Base-by-base conservation (phyloP, 2,329 filamentous ascomycete genomes). In the Neonectria magnoliae region DNA sequence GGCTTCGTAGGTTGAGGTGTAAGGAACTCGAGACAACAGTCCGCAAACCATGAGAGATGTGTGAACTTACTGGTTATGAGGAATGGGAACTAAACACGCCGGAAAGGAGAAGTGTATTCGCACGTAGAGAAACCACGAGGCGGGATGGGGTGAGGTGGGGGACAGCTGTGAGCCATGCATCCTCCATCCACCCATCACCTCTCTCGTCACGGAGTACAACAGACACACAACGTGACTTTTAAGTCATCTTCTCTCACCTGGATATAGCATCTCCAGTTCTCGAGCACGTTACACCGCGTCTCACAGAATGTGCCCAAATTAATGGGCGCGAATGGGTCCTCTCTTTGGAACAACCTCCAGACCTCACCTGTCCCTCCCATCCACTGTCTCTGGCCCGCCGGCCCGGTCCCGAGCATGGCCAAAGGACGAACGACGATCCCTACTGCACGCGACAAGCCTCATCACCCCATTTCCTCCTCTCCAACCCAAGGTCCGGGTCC, bases 361-460 rank as follows among this genome's bases (percentile, higher is more conserved):
- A 42, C 55, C 22, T 55, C 56, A 68, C 42, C 54, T 58, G 57
- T 59, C 57, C 58, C 51, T 47, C 20, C 44, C 36, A n/a, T 25
- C 22, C 22, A 48, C 44, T 25, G 5, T 29, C 55, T 38, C 57
- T 58, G 27, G 38, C 20, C 47, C 38, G 36, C 64, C 58, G 64
- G 66, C 52, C 69, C 53, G 59, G 67, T 65, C 52, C 66, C 61
- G 56, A 66, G 25, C 45, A 42, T 22, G 18, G 42, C 55, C 47
- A 52, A 58, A 55, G 20, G 52, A 50, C 65, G 60, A 62, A 62
- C 60, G 70, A 68, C 60, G 70, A 72, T 72, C 70, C 62, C 64
- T 72, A 70, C 70, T 71, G 60, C 66, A 72, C 68, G 42, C 70
- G 70, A 71, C 64, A 42, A 48, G 65, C 62, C 58, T 62, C 59